phyloP scores from a whole-genome alignment of 176 grass and related monocot genomes.

The Typha latifolia region DNA sequence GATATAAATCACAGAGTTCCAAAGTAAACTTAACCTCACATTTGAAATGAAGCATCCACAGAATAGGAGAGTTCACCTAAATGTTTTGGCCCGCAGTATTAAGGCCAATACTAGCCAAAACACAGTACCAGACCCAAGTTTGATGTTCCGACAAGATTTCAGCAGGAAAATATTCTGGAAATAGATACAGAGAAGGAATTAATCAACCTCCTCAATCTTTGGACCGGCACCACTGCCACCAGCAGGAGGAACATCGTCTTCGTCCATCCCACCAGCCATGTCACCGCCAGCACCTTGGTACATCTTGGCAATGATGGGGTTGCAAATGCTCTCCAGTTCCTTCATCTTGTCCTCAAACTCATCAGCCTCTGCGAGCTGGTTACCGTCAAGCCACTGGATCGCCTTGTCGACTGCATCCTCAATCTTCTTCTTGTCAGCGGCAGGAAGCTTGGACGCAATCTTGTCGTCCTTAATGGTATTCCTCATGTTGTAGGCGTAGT shows the following conservation, averaged over 20 bases:
- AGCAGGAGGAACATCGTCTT: too few species aligned
- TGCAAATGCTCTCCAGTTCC: slow-evolving; percentile 19
- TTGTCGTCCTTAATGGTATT: slow-evolving; percentile 74
- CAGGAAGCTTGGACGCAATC: slow-evolving; percentile 46
- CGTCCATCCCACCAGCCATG: neutral
- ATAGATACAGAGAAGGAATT: too few species aligned
- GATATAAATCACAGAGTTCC: too few species aligned
- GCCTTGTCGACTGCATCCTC: slow-evolving; percentile 56
- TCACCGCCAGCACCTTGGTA: slow-evolving; percentile 7
- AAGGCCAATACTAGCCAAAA: too few species aligned
- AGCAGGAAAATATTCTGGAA: too few species aligned
- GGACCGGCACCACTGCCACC: neutral
- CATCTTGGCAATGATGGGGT: slow-evolving; percentile 17
- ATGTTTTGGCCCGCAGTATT: too few species aligned
- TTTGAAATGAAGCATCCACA: too few species aligned
- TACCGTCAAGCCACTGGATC: slow-evolving; percentile 57
- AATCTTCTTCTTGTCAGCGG: slow-evolving; percentile 62
- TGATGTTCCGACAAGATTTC: too few species aligned
- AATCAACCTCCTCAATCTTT: too few species aligned
- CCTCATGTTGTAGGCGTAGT: slow-evolving; percentile 78
- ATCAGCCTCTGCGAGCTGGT: slow-evolving; percentile 24
- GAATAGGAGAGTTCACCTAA: too few species aligned
- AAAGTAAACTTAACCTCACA: too few species aligned
- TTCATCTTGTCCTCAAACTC: slow-evolving; percentile 13
- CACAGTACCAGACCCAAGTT: too few species aligned